Percentiles rank a stretch among this genome's conserved stretches.
Conservation (phyloP, 345 rosid genomes). For the Brassica cretica region DNA sequence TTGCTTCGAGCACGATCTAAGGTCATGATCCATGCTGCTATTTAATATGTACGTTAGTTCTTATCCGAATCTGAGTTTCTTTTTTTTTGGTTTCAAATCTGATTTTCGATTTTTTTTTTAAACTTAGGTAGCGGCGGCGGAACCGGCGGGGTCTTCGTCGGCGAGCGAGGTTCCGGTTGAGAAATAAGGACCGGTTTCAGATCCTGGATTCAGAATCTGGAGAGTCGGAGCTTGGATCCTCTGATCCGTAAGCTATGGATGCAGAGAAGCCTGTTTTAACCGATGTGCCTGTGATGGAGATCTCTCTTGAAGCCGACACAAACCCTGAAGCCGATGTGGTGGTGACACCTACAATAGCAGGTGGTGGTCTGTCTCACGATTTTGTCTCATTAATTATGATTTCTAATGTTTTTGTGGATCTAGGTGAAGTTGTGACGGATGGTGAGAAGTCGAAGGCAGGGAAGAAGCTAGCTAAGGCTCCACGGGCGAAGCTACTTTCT, state of each 20-base stretch:
- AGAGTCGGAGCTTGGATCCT: too few relatives aligned
- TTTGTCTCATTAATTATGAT: conserved; percentile 1
- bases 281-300: too few relatives aligned
- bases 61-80: not conserved
- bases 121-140: conserved; percentile 51
- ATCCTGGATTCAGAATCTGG: too few relatives aligned
- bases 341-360: conserved; percentile 51
- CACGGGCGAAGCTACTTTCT: conserved; percentile 91
- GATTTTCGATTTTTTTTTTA: conserved; percentile 12
- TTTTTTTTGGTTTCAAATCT: conserved; percentile 26
- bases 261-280: too few relatives aligned
- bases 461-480: conserved; percentile 47
- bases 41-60: not conserved
- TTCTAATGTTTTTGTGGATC: conserved; percentile 22
- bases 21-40: too few relatives aligned
- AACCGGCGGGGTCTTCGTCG: not conserved
- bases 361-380: conserved; percentile 36
- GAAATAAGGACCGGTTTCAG: too few relatives aligned
- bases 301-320: conserved; percentile 37
- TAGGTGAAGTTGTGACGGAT: conserved; percentile 44
- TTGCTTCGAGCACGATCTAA: too few relatives aligned
- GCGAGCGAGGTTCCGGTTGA: too few relatives aligned
- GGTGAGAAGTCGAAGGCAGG: conserved; percentile 30
- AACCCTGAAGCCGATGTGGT: conserved; percentile 50
- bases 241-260: too few relatives aligned